Evolutionary conservation across 2,329 filamentous ascomycete species (phyloP), one percentile per base, ranked within the genome.

Genomic region (Beauveria sp.): DNA sequence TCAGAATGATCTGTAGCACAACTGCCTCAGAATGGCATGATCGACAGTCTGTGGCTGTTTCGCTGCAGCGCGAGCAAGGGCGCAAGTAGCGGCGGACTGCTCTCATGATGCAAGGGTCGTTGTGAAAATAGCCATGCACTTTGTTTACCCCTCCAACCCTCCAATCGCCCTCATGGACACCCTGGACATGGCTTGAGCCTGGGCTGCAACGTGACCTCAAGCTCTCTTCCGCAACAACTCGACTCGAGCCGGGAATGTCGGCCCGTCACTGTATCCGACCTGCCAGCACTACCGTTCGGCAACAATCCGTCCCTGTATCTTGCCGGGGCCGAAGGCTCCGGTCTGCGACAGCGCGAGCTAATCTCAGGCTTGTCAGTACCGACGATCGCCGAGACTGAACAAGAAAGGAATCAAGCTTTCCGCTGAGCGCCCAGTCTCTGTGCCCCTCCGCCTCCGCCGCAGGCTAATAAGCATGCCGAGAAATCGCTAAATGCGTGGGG

Each of bases 351-450:
- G 14, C 10, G 26, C 18, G 42, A 61, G 31, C 50, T 43, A 31
- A 55, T 61, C 24, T 49, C 38, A 16, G 20, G 38, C 2, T 5
- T 28, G 26, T 51, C 34, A 24, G 7, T n/a, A 20, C 38, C 18
- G 18, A 28, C 45, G 60, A 62, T 62, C 60, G 61, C 61, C 55
- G 18, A 62, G 56, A 34, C 45, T 38, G 43, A 55, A 45, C 61
- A 59, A 59, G 55, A 64, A 55, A 49, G 43, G 63, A 61, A 64
- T 62, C 60, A 65, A 65, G 64, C 64, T 65, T 64, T 65, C 62
- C 62, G 62, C 64, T 62, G 52, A 48, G 60, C 61, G 62, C 64
- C 64, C 52, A 65, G 64, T 50, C 57, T 63, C 38, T 55, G 57
- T 63, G 57, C 60, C 63, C 62, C 51, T 55, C 60, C 60, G 50